These are phyloP conservation scores for Podospora anserina DNA, from an alignment of 495 filamentous ascomycete genomes.

Conservation along the genomic window DNA sequence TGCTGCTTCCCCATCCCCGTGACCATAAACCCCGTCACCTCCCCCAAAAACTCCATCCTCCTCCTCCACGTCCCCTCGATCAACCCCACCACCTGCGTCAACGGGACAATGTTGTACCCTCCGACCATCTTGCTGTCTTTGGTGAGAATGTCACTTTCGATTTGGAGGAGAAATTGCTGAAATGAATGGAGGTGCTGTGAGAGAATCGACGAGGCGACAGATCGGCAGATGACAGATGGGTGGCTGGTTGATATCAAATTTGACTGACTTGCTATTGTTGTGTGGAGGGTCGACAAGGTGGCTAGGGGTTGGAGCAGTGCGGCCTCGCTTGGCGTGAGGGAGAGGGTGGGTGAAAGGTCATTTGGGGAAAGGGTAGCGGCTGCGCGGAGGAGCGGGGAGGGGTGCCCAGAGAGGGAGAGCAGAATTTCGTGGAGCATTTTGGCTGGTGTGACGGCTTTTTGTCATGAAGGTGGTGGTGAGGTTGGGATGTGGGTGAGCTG, in stretches of 20 bases:
- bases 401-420: conserved; percentile 88
- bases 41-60: conserved; percentile 81
- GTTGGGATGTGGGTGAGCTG: neutral
- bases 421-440: conserved; percentile 97
- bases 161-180: conserved; percentile 75
- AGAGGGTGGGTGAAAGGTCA: conserved; percentile 35
- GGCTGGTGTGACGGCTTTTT: conserved; percentile 8
- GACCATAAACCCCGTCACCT: conserved; percentile 63
- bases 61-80: conserved; percentile 76
- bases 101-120: conserved; percentile 85
- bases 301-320: conserved; percentile 75
- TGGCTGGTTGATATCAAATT: conserved; percentile 65
- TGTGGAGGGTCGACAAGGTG: conserved; percentile 71
- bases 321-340: conserved; percentile 72
- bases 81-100: conserved; percentile 77
- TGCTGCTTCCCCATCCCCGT: conserved; percentile 21
- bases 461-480: conserved; percentile 5
- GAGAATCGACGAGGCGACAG: conserved; percentile 78
- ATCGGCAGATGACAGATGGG: conserved; percentile 75
- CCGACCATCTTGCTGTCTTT: conserved; percentile 72
- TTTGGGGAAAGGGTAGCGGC: conserved; percentile 33
- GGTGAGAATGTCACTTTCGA: conserved; percentile 72
- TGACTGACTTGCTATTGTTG: conserved; percentile 60
- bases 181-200: conserved; percentile 72
- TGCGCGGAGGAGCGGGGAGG: conserved; percentile 73